These are phyloP conservation scores for Trematosphaeria pertusa DNA, from an alignment of 2,329 filamentous ascomycete genomes.

Conservation along the genomic window DNA sequence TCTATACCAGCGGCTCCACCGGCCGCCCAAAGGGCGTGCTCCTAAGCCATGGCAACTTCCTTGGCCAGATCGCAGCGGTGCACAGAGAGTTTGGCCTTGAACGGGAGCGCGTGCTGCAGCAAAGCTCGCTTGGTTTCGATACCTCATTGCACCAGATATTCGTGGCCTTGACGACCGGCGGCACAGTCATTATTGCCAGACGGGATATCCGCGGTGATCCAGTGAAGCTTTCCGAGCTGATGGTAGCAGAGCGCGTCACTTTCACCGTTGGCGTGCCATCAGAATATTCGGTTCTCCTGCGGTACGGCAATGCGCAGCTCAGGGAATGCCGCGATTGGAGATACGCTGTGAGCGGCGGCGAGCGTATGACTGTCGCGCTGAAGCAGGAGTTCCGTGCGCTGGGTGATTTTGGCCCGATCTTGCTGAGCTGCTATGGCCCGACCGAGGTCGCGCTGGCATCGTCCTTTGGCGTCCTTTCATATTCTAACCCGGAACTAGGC, in stretches of 20 bases:
- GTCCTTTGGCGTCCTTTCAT: neutral
- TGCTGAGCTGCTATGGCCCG: conserved; percentile 13
- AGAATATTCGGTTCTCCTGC: conserved; percentile 42
- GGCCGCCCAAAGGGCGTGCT: conserved; percentile 13
- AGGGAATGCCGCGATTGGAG: conserved; percentile 28
- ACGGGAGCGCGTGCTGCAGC: conserved; percentile 60
- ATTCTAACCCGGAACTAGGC: neutral
- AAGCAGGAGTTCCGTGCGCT: conserved; percentile 3
- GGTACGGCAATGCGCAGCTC: conserved; percentile 21
- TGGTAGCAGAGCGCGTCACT: conserved; percentile 43
- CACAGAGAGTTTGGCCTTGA: neutral
- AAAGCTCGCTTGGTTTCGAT: conserved; percentile 50
- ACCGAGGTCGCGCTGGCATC: conserved; percentile 5
- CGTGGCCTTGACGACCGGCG: conserved; percentile 49
- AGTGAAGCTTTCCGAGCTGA: conserved; percentile 41
- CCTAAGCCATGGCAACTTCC: conserved; percentile 3
- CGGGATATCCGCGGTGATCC: conserved; percentile 40
- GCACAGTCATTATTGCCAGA: conserved; percentile 44
- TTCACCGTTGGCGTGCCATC: conserved; percentile 50
- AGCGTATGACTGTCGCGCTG: conserved; percentile 3
- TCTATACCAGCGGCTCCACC: conserved; percentile 15
- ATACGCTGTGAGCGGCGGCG: conserved; percentile 31
- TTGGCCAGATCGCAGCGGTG: neutral
- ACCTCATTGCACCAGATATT: conserved; percentile 50
- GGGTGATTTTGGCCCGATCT: neutral